phyloP scores from a whole-genome alignment of 108 stramenopile species.

The Nitzschia inconspicua region DNA sequence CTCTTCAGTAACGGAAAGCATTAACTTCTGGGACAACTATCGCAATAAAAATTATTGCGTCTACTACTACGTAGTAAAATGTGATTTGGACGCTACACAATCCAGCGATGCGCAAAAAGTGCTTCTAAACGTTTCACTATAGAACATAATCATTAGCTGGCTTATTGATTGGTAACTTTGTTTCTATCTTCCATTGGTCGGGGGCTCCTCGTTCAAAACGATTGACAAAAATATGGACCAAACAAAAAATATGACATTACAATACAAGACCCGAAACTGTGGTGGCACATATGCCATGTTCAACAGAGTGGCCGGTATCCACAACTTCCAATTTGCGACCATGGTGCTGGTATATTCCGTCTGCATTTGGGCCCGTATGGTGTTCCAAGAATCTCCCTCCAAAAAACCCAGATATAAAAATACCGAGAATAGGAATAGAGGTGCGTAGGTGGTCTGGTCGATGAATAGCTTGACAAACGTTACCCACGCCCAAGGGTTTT shows the following conservation, averaged over 20 bases:
- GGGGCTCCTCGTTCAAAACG: constrained; percentile 6
- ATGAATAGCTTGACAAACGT: constrained; percentile 31
- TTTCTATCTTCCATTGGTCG: not conserved
- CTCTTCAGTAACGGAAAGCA: no score
- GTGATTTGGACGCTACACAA: no score
- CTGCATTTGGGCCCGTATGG: constrained; percentile 3
- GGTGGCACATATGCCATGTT: constrained; percentile 35
- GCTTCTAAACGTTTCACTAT: no score
- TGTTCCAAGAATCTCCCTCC: not conserved
- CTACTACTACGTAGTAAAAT: no score
- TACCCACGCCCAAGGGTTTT: constrained; percentile 14
- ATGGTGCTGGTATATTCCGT: constrained; percentile 10
- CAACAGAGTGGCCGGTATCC: constrained; percentile 25
- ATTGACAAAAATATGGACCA: constrained; percentile 32
- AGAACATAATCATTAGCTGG: no score
- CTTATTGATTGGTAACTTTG: not conserved
- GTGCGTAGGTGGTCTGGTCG: constrained; percentile 35
- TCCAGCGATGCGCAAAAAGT: no score
- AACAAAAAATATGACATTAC: constrained; percentile 29
- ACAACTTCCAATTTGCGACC: constrained; percentile 39
- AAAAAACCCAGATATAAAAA: constrained; percentile 10
- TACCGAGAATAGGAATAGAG: constrained; percentile 10
- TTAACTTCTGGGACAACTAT: no score
- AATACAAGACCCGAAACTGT: constrained; percentile 23
- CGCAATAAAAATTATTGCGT: no score